Evolutionary conservation across 2,329 filamentous ascomycete species (phyloP).

Genomic region (Pseudopithomyces maydicus): DNA sequence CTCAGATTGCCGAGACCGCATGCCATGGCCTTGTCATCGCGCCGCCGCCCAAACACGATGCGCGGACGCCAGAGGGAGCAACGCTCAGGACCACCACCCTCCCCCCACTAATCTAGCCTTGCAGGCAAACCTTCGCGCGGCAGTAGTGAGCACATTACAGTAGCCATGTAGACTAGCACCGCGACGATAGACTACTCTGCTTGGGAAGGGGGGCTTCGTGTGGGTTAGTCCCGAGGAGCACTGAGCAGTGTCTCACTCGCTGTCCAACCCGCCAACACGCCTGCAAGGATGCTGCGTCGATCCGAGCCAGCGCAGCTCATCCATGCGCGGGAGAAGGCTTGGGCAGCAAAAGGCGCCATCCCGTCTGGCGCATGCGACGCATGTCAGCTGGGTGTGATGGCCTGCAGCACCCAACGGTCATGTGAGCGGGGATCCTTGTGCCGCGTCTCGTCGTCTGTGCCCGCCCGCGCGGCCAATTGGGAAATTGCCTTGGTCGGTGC

Average conservation of each 20-base stretch:
- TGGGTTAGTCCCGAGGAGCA: not conserved
- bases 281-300: slow-evolving; percentile 5
- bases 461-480: not conserved
- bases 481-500: not conserved
- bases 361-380: not conserved
- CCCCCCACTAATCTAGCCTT: too few species aligned
- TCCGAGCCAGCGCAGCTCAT: not conserved
- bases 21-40: not conserved
- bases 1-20: not conserved
- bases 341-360: not conserved
- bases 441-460: not conserved
- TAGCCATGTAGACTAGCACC: too few species aligned
- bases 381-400: slow-evolving; percentile 19
- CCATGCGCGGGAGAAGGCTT: not conserved
- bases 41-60: not conserved
- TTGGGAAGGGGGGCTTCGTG: not conserved
- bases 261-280: not conserved
- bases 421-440: slow-evolving; percentile 18
- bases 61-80: not conserved
- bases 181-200: not conserved
- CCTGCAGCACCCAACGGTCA: slow-evolving; percentile 22
- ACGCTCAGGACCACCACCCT: not conserved
- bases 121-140: too few species aligned
- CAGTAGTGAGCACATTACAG: too few species aligned
- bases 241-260: not conserved